Base-by-base conservation (phyloP, 108 stramenopile genomes). In the Seminavis robusta region DNA sequence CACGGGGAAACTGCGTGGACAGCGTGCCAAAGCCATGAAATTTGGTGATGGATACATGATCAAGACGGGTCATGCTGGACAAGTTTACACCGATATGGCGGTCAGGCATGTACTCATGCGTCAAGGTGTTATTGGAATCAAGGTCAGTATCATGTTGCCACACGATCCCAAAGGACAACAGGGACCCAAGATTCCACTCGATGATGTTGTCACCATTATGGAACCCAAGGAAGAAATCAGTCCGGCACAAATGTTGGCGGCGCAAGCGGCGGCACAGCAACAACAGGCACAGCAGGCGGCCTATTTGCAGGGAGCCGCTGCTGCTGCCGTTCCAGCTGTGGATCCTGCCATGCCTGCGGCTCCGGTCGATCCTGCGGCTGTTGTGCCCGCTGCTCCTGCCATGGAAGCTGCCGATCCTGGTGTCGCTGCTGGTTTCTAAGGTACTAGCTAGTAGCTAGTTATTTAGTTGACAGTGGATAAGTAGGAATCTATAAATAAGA, bases 31-130 rank as follows among this genome's bases (percentile, higher is more conserved):
- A 94, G 93, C 86, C 45, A 98, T 98, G 98, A 99, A 99, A 79
- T 99, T 99, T 80, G 90, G 91, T 33, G 96, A 98, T 60, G 99
- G 99, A 15, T 99, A 98, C 95, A 99, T 99, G 99, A 98, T 99
- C 95, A 99, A 99, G 93, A 94, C 96, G 33, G 99, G 99, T 54
- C 96, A 98, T 63, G 95, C 97, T 49, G 86, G 88, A 67, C 84
- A 94, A 70, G 96, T 95, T 29, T 99, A 99, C 94, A 96, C 98
- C 48, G 97, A 98, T 74, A 64, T 64, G 50, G 99, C 99, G 31
- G 97, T 98, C 25, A 92, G 99, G 61, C 98, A 99, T 90, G 99
- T 99, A 6, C 69, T 97, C 63, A 98, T 99, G 98, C 78, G 98
- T 57, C 99, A 99, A 83, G 99, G 99, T 50, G 95, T 98, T 36